Percentiles rank a stretch among this genome's conserved stretches.
Evolutionary conservation across 345 rosid species (phyloP).

Genomic region (Eucalyptus pauciflora): DNA sequence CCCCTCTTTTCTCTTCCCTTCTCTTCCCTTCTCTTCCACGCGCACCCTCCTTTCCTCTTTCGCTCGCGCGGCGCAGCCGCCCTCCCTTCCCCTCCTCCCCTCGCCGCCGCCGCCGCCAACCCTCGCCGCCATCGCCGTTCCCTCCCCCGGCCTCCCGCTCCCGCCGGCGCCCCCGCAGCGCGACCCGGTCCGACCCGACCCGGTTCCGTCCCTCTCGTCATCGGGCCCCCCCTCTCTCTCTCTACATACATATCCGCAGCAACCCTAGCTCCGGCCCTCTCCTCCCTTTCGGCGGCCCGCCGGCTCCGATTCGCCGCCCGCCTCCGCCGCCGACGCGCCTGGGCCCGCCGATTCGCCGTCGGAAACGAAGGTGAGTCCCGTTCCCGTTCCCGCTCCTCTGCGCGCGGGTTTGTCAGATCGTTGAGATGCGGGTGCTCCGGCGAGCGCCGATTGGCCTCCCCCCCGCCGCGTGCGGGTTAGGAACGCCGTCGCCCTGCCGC

Average conservation of each 20-base stretch:
- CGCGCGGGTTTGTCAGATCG: not conserved
- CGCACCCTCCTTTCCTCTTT: not conserved
- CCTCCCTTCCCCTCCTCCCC: not conserved
- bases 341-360: not conserved
- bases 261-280: not conserved
- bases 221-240: not conserved
- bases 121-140: not conserved
- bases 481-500: not conserved
- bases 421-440: not conserved
- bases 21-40: not conserved
- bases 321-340: not conserved
- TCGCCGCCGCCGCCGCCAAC: not conserved
- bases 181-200: not conserved
- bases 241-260: not conserved
- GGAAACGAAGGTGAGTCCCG: not conserved
- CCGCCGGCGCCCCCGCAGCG: not conserved
- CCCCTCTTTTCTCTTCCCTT: not conserved
- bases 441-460: not conserved
- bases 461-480: not conserved
- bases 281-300: not conserved
- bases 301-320: not conserved
- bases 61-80: not conserved
- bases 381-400: not conserved
- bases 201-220: not conserved
- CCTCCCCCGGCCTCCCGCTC: not conserved